Evolutionary conservation across 2,329 filamentous ascomycete species (phyloP).

Genomic region (Sordariomycetes sp.): DNA sequence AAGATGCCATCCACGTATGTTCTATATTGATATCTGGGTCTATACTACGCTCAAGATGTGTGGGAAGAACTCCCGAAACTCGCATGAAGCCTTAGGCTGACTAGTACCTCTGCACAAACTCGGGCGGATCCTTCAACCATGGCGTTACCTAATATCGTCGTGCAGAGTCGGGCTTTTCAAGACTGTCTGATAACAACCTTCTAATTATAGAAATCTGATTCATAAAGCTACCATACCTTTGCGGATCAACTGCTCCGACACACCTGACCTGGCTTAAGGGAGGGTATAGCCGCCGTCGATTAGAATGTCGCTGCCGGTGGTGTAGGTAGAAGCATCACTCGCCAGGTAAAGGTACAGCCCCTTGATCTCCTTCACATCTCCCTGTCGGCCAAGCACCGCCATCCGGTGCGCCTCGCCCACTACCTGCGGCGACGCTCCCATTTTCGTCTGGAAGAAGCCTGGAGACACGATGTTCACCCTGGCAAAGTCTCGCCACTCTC

Average conservation of each 20-base stretch:
- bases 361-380: constrained; percentile 64
- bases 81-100: not conserved
- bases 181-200: too few relatives aligned
- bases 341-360: constrained; percentile 74
- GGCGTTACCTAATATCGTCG: not conserved
- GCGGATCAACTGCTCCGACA: too few relatives aligned
- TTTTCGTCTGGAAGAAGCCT: constrained; percentile 30
- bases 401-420: too few relatives aligned
- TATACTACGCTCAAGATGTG: too few relatives aligned
- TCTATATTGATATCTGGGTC: too few relatives aligned
- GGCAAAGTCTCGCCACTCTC: constrained; percentile 70
- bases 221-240: too few relatives aligned
- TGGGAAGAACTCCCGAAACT: too few relatives aligned
- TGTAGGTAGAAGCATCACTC: constrained; percentile 76
- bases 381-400: constrained; percentile 40
- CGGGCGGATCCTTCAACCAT: constrained; percentile 2
- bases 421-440: too few relatives aligned
- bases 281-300: constrained; percentile 65
- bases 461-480: constrained; percentile 63
- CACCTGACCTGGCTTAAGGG: constrained; percentile 21
- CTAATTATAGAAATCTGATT: too few relatives aligned
- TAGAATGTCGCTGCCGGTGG: constrained; percentile 64
- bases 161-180: too few relatives aligned
- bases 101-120: constrained; percentile 1
- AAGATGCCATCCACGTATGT: too few relatives aligned